A percentile compares a stretch with the other conserved stretches of the same genome.
phyloP scores from a whole-genome alignment of 2,329 filamentous ascomycete species.

The Sporothrix protearum region DNA sequence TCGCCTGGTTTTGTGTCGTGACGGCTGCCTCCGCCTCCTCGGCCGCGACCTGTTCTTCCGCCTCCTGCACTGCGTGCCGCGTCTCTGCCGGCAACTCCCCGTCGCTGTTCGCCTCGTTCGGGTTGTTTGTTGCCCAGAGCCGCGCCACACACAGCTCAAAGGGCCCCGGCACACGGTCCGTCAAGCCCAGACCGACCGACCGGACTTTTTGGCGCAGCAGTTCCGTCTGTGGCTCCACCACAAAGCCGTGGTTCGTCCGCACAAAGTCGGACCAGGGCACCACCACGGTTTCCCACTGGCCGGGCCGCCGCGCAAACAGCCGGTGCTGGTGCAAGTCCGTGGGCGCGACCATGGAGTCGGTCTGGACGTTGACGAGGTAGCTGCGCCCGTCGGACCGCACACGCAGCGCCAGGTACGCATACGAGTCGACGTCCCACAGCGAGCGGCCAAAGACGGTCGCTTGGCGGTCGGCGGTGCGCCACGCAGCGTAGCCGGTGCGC shows the following conservation, averaged over 20 bases:
- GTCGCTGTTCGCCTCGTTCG: slow-evolving; percentile 37
- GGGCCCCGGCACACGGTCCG: slow-evolving; percentile 81
- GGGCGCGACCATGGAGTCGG: slow-evolving; percentile 77
- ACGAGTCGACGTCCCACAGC: slow-evolving; percentile 86
- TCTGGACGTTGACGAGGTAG: slow-evolving; percentile 95
- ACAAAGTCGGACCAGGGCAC: slow-evolving; percentile 93
- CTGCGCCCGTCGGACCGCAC: slow-evolving; percentile 86
- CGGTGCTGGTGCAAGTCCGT: slow-evolving; percentile 97
- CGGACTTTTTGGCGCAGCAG: slow-evolving; percentile 81
- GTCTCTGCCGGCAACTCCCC: slow-evolving; percentile 23
- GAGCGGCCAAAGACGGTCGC: slow-evolving; percentile 80
- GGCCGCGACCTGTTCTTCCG: background rate
- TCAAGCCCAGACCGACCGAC: slow-evolving; percentile 82
- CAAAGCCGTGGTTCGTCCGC: slow-evolving; percentile 85
- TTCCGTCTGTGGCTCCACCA: slow-evolving; percentile 89
- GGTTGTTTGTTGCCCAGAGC: slow-evolving; percentile 84
- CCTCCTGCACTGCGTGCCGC: slow-evolving; percentile 26
- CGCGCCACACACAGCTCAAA: slow-evolving; percentile 83
- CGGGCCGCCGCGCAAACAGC: slow-evolving; percentile 71
- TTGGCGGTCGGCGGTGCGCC: slow-evolving; percentile 73
- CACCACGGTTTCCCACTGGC: slow-evolving; percentile 92
- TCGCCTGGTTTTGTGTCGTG: background rate
- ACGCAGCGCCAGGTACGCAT: slow-evolving; percentile 79
- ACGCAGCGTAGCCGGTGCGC: slow-evolving; percentile 83
- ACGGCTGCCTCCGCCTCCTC: background rate